Conservation (phyloP, 352 stramenopile genomes). For the Sclerospora graminicola region DNA sequence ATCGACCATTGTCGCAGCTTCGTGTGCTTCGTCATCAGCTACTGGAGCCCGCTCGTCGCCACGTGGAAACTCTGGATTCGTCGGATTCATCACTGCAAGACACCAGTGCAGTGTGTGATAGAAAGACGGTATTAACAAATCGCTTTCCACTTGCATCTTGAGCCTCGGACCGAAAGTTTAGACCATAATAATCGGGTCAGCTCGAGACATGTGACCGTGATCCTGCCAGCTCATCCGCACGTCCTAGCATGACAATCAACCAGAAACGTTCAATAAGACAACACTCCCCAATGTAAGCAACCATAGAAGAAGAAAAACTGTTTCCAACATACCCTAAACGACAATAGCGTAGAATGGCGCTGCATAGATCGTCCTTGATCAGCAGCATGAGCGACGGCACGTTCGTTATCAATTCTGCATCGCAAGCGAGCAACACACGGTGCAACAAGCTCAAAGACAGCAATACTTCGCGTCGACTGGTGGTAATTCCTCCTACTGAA, state of each 20-base stretch:
- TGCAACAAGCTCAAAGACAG: slow-evolving; percentile 64
- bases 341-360: slow-evolving; percentile 56
- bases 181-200: slow-evolving; percentile 68
- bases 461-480: slow-evolving; percentile 48
- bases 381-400: slow-evolving; percentile 71
- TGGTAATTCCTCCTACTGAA: slow-evolving; percentile 7
- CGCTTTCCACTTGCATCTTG: slow-evolving; percentile 76
- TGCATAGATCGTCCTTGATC: slow-evolving; percentile 78
- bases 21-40: slow-evolving; percentile 4
- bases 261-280: too few species aligned
- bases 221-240: slow-evolving; percentile 40
- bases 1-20: slow-evolving; percentile 25
- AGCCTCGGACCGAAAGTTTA: slow-evolving; percentile 53
- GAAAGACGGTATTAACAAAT: slow-evolving; percentile 65
- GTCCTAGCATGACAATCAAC: slow-evolving; percentile 28
- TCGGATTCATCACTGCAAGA: slow-evolving; percentile 48
- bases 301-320: slow-evolving; percentile 1
- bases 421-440: slow-evolving; percentile 38
- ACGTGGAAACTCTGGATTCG: slow-evolving; percentile 46
- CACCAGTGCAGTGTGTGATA: slow-evolving; percentile 61
- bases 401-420: slow-evolving; percentile 31
- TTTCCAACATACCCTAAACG: slow-evolving; percentile 40
- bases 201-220: slow-evolving; percentile 45
- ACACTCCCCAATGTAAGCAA: too few species aligned
- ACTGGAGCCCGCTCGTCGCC: slow-evolving; percentile 15